phyloP scores from a whole-genome alignment of 2,329 filamentous ascomycete species.

The Claviceps purpurea region DNA sequence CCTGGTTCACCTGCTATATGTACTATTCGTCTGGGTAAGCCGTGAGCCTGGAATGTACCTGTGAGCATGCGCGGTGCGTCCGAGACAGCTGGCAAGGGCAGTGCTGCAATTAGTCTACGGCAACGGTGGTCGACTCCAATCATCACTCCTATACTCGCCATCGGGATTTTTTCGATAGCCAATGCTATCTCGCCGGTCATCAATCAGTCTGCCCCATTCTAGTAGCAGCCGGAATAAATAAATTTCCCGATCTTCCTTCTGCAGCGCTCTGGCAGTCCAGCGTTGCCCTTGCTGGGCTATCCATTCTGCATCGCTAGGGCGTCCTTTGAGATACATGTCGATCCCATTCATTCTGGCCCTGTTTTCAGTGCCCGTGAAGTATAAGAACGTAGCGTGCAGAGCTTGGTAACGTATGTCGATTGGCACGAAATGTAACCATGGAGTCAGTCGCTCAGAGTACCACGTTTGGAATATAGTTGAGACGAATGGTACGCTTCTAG shows the following conservation, averaged over 20 bases:
- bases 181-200: constrained; percentile 42
- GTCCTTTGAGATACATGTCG: constrained; percentile 32
- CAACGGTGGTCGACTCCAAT: constrained; percentile 13
- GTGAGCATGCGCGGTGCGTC: not conserved
- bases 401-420: constrained; percentile 61
- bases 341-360: constrained; percentile 29
- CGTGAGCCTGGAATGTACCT: not conserved
- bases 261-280: constrained; percentile 50
- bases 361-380: constrained; percentile 49
- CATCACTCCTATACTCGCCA: constrained; percentile 16
- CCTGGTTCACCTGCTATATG: not conserved
- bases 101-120: not conserved
- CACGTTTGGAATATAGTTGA: constrained; percentile 64
- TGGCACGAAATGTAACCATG: constrained; percentile 74
- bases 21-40: not conserved
- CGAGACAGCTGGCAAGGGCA: not conserved
- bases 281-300: constrained; percentile 52
- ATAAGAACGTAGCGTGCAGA: constrained; percentile 59
- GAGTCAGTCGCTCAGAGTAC: constrained; percentile 59
- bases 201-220: constrained; percentile 60
- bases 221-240: constrained; percentile 67
- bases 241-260: constrained; percentile 64
- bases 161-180: constrained; percentile 19
- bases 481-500: constrained; percentile 55
- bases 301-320: constrained; percentile 41